Percentiles rank a stretch among this genome's conserved stretches.
These are phyloP conservation scores for Entomophthora muscae DNA, from an alignment of 371 early-diverging fungal genomes.

Conservation along the genomic window DNA sequence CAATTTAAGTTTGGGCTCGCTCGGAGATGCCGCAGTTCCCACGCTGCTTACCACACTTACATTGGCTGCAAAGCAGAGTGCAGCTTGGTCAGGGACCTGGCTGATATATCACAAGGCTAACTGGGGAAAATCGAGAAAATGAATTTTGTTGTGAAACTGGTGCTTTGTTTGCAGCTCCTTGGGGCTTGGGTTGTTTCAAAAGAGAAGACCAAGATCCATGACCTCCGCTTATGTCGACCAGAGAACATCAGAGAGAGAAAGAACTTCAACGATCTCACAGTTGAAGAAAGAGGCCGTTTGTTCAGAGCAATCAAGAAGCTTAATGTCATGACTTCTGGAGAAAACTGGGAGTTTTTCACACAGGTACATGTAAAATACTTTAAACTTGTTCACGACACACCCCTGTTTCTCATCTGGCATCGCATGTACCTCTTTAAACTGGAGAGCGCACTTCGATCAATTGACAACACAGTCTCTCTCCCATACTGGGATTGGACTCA, in stretches of 20 bases:
- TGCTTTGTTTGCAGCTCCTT: too few relatives aligned
- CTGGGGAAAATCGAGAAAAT: too few relatives aligned
- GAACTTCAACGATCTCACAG: not conserved
- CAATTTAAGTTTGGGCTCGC: too few relatives aligned
- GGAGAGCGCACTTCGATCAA: conserved; percentile 16
- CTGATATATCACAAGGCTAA: too few relatives aligned
- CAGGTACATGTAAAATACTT: conserved; percentile 3
- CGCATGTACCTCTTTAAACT: conserved; percentile 15
- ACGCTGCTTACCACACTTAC: too few relatives aligned
- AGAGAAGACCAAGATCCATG: too few relatives aligned
- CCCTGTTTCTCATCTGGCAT: conserved; percentile 23
- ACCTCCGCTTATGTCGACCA: not conserved
- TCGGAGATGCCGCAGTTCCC: too few relatives aligned
- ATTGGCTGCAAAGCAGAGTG: too few relatives aligned
- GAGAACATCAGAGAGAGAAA: not conserved
- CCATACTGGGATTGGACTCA: conserved; percentile 39
- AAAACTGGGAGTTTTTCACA: conserved; percentile 4
- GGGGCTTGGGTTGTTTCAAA: too few relatives aligned
- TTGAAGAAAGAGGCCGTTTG: not conserved
- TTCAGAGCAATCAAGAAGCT: conserved; percentile 8
- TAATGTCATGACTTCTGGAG: not conserved
- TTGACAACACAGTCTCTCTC: conserved; percentile 20
- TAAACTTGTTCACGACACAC: not conserved
- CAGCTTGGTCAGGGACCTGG: too few relatives aligned
- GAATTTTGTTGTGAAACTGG: too few relatives aligned